Evolutionary conservation across 805 yeast genomes (phyloP).

Genomic region (Blastobotrys attinorum): DNA sequence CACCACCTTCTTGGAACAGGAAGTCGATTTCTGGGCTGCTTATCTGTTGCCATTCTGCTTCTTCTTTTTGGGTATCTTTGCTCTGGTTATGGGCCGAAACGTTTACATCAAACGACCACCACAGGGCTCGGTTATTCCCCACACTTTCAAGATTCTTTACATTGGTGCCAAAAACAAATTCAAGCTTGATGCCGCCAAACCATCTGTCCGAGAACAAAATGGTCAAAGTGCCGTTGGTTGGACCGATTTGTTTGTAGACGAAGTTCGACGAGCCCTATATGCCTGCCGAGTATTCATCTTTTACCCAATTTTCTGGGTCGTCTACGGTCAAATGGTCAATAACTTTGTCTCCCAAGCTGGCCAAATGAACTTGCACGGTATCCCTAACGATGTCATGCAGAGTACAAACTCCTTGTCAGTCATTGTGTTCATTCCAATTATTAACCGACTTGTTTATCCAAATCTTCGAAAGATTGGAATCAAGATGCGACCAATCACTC

Average conservation of each 20-base stretch:
- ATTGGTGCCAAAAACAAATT: slow-evolving; percentile 41
- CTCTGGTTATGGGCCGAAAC: slow-evolving; percentile 46
- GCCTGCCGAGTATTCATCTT: slow-evolving; percentile 70
- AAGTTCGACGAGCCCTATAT: slow-evolving; percentile 52
- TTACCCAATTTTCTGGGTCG: slow-evolving; percentile 69
- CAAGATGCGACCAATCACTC: slow-evolving; percentile 61
- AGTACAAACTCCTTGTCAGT: slow-evolving; percentile 69
- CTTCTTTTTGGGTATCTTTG: slow-evolving; percentile 51
- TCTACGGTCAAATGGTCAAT: slow-evolving; percentile 64
- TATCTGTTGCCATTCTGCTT: slow-evolving; percentile 62
- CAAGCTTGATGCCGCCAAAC: slow-evolving; percentile 49
- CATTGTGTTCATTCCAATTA: slow-evolving; percentile 68
- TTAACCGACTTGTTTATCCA: slow-evolving; percentile 52
- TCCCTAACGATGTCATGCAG: slow-evolving; percentile 75
- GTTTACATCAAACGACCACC: slow-evolving; percentile 53
- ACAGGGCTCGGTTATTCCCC: slow-evolving; percentile 50
- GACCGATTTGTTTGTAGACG: slow-evolving; percentile 67
- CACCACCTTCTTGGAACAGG: slow-evolving; percentile 61
- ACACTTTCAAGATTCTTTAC: slow-evolving; percentile 40
- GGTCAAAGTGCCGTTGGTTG: slow-evolving; percentile 39
- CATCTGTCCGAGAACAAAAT: slow-evolving; percentile 42
- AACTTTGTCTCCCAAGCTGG: slow-evolving; percentile 71
- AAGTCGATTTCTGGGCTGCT: slow-evolving; percentile 59
- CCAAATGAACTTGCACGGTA: slow-evolving; percentile 63
- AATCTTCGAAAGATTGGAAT: slow-evolving; percentile 39